These are phyloP conservation scores for Allantophomopsis lycopodina DNA, from an alignment of 2,329 filamentous ascomycete genomes.

Conservation along the genomic window DNA sequence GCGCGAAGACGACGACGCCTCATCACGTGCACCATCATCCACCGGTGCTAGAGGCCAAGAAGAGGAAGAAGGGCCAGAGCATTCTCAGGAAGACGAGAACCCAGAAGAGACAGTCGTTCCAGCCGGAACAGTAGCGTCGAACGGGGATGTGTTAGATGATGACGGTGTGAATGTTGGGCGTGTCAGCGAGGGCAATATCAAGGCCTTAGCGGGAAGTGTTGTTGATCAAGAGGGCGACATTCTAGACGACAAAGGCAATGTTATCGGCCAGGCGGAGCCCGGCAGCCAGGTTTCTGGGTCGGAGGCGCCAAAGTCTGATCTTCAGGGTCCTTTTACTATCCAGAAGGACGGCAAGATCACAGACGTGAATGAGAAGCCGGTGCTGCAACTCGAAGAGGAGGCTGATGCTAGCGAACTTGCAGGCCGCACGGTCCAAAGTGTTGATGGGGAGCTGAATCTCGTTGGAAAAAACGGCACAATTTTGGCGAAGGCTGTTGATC, in stretches of 20 bases:
- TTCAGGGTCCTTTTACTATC: slow-evolving; percentile 29
- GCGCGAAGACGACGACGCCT: too few species aligned
- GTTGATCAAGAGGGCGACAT: slow-evolving; percentile 40
- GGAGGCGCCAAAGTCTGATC: slow-evolving; percentile 24
- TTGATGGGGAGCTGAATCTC: slow-evolving; percentile 43
- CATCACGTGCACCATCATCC: too few species aligned
- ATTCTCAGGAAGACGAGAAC: slow-evolving; percentile 9
- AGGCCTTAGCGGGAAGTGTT: slow-evolving; percentile 28
- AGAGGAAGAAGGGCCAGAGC: slow-evolving; percentile 8
- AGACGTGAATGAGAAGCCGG: slow-evolving; percentile 35
- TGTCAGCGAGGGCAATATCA: slow-evolving; percentile 32
- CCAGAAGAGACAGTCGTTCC: slow-evolving; percentile 1
- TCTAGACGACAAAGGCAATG: slow-evolving; percentile 36
- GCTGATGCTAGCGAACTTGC: slow-evolving; percentile 30
- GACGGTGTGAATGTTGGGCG: slow-evolving; percentile 37
- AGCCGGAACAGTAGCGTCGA: slow-evolving; percentile 23
- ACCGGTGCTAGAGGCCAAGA: not conserved
- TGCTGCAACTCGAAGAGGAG: slow-evolving; percentile 31
- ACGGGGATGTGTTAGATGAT: slow-evolving; percentile 39
- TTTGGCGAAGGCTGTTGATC: slow-evolving; percentile 42
- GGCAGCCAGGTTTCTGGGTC: slow-evolving; percentile 1
- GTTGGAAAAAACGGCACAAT: slow-evolving; percentile 40
- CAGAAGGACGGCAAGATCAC: slow-evolving; percentile 41
- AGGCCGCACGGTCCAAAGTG: slow-evolving; percentile 51
- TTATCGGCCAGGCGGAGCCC: slow-evolving; percentile 24